Base-by-base conservation (phyloP, 2,329 filamentous ascomycete genomes). In the Penicillium glabrum region DNA sequence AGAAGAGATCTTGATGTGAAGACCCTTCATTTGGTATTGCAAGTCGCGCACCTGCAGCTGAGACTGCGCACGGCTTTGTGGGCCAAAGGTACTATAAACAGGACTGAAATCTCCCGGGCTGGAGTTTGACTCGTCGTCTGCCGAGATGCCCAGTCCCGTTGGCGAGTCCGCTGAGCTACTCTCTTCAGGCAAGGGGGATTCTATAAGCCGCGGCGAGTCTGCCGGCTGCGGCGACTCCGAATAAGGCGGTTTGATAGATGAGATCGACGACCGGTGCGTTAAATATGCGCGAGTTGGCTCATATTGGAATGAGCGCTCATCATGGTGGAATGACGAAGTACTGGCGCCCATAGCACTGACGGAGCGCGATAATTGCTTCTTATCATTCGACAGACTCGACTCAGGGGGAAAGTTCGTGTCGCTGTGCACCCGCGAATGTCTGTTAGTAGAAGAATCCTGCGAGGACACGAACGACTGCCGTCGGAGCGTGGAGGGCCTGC, bases 1-100 rank as follows among this genome's bases (percentile, higher is more conserved):
- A 16, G 81, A 89, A 1, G 91, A 93, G 35, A 96, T 92, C 67
- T 91, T 91, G 58, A 89, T 90, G 69, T 92, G 93, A 46, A 96
- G 80, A 52, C 89, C 91, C 54, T 89, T 87, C 84, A 96, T 90
- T 71, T 96, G 91, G 62, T 91, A 88, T 58, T 91, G 90, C 44
- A 96, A 79, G 67, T 86, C 84, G 9, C 88, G 86, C 68, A 90
- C 86, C 67, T 90, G 87, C 14, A 87, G 82, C n/a, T 86, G 86
- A 1, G 91, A 93, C 14, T 86, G 81, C 3, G 89, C 87, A 19
- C 90, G 83, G 26, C 83, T 83, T 9, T 88, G 74, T 1, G 80
- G 81, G 44, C 79, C 71, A 27, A 67, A 62, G 3, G 69, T 62
- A n/a, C 74, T 70, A 47, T 74, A 72, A 13, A 65, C 68, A 1